Base-by-base conservation (phyloP, 208 protist species). In the Herpetomonas tarakana region DNA sequence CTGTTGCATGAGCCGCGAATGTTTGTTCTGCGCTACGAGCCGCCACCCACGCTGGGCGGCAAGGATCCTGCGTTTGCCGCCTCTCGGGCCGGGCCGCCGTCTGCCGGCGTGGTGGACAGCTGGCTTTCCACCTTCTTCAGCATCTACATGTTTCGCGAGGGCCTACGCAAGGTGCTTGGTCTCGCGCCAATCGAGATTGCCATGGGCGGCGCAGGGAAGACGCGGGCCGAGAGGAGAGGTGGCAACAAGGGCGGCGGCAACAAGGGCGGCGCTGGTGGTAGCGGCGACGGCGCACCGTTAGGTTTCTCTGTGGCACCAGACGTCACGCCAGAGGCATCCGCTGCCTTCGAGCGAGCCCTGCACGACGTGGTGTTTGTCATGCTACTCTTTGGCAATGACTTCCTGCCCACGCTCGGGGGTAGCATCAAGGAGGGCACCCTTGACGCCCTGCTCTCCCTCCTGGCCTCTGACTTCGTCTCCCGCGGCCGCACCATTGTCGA, bases 381-480 rank as follows among this genome's bases (percentile, higher is more conserved):
- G 71, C 97, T 99, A 51, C 92, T 99, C 58, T 97, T 97, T 62
- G 98, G 98, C 26, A 99, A 99, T 76, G 98, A 99, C 76, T 99
- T 99, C 66, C 72, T 99, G 28, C 98, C 98, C 2, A 93, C 97
- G 2, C 71, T 91, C 22, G 76, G 99, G 3, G 88, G 98, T 21
- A 81, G 81, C 54, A 99, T 99, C 45, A 70, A 87, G 49, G 86
- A 98, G 49, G 93, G 94, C 56, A 97, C 93, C 19, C 73, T 99
- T 11, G 97, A 98, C 65, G 66, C 73, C 24, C 68, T 99, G 0
- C 71, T 97, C 11, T 59, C 63, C 38, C 66, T 92, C 2, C 77
- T 95, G 24, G 74, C 81, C n/a, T 80, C 74, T 3, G 79, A 95
- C 58, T 92, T 95, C 52, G 77, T 95, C 59, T 83, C 85, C 0